Base-by-base conservation (phyloP, 495 filamentous ascomycete species). In the Symbiotaphrina buchneri region DNA sequence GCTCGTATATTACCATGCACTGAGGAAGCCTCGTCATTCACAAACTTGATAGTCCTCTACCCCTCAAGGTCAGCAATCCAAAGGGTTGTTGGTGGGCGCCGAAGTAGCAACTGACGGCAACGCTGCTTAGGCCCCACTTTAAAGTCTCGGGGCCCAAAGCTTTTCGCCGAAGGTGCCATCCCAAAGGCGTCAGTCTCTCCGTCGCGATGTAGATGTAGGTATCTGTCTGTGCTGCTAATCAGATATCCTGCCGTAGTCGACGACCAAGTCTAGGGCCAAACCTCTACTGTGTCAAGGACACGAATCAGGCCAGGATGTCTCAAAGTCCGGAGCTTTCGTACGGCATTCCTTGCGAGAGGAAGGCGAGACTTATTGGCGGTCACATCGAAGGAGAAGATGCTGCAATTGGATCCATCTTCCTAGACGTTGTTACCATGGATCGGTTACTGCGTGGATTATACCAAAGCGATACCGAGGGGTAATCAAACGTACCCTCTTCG, bases 351-450 rank as follows among this genome's bases (percentile, higher is more conserved):
- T 27, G 87, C 87, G 7, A 97, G 62, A 15, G 83, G 77, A 11
- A 93, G 55, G 24, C 70, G 69, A 13, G 73, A 71, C 41, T 69
- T 79, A 40, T 92, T 83, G 11, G 72, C 55, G 23, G 59, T 58
- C 25, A 85, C 59, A 47, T 95, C 85, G 58, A 94, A 97, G 27
- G 82, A 76, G 50, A 97, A 95, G 25, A 97, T 80, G 57, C 80
- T 92, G 55, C 87, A 97, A 37, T 75, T 65, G 0, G 82, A 90
- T 22, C 78, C 70, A 48, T 94, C 85, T 52, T 93, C 82, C 82
- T 93, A 13, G 10, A 10, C 16, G 11, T 32, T 18, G 5, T n/a
- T 10, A 19, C 16, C 34, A 35, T 28, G 23, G 13, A 23, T 51
- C 23, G 45, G 41, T 18, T 25, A 13, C 21, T 30, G 18, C 27